Evolutionary conservation across 495 filamentous ascomycete genomes (phyloP).

Genomic region (Podospora pseudopauciseta): DNA sequence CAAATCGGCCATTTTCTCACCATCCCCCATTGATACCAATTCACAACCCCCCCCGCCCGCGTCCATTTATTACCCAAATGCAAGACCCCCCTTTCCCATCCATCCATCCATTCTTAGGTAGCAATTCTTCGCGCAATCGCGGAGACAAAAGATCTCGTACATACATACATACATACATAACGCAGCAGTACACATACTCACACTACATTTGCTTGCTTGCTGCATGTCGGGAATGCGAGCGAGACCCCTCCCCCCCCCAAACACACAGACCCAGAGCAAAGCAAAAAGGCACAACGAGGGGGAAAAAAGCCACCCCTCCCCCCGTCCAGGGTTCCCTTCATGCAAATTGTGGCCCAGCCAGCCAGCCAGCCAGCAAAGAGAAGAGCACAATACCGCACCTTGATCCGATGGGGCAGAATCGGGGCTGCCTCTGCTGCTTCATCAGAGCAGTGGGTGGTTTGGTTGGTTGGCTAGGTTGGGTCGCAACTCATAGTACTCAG

Average conservation of each 20-base stretch:
- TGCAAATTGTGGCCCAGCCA: neutral
- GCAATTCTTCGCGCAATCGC: neutral
- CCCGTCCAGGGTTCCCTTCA: neutral
- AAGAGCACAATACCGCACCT: slow-evolving; percentile 8
- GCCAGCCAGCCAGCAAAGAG: too few species aligned
- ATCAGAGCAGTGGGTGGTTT: slow-evolving; percentile 11
- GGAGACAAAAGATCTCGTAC: slow-evolving; percentile 4
- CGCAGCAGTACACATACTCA: too few species aligned
- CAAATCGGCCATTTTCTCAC: too few species aligned
- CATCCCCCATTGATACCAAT: too few species aligned
- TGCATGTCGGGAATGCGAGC: slow-evolving; percentile 5
- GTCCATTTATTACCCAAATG: too few species aligned
- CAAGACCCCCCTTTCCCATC: neutral
- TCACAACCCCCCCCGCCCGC: too few species aligned
- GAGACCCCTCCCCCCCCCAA: neutral
- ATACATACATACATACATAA: neutral
- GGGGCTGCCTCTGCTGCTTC: slow-evolving; percentile 12
- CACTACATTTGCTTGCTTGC: neutral
- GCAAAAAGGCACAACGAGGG: neutral
- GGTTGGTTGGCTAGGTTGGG: too few species aligned
- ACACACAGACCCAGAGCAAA: neutral
- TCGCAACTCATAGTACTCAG: too few species aligned
- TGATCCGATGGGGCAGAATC: slow-evolving; percentile 7
- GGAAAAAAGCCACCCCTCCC: neutral
- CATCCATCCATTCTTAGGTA: neutral